Percentiles rank a stretch among this genome's conserved stretches.
These are phyloP conservation scores for Pseudocercospora cruenta DNA, from an alignment of 2,329 filamentous ascomycete genomes.

Conservation along the genomic window DNA sequence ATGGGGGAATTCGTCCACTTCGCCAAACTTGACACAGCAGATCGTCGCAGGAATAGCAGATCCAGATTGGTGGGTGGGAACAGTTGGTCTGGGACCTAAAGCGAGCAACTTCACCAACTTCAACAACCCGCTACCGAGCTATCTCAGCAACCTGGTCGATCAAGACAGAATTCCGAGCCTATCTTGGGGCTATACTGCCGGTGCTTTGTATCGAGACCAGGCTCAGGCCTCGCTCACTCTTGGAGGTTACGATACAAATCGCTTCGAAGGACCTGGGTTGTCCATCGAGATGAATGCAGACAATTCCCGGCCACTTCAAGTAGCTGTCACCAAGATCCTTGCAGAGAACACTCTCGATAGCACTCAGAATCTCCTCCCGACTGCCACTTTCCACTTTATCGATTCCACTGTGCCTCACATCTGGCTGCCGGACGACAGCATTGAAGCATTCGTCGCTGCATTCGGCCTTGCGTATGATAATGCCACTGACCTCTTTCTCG, in stretches of 20 bases:
- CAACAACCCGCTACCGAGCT: conserved; percentile 37
- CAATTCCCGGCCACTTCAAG: conserved; percentile 29
- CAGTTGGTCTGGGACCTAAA: conserved; percentile 10
- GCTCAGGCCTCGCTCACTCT: conserved; percentile 37
- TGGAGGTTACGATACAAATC: conserved; percentile 36
- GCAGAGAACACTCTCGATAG: conserved; percentile 12
- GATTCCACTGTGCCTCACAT: conserved; percentile 47
- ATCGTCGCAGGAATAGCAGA: conserved; percentile 13
- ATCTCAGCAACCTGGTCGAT: conserved; percentile 52
- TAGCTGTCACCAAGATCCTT: conserved; percentile 26
- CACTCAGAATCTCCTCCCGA: not conserved
- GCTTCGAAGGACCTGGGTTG: not conserved
- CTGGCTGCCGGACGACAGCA: conserved; percentile 45
- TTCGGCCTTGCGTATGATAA: conserved; percentile 47
- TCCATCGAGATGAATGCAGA: conserved; percentile 21
- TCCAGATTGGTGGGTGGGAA: conserved; percentile 15
- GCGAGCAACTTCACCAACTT: conserved; percentile 30
- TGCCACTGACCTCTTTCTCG: conserved; percentile 43
- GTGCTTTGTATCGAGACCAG: conserved; percentile 63
- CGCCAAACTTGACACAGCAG: conserved; percentile 7
- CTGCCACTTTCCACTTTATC: conserved; percentile 26
- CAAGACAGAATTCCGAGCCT: conserved; percentile 68
- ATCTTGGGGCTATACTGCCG: conserved; percentile 74
- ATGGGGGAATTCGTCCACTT: not conserved
- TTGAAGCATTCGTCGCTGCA: conserved; percentile 44